These are phyloP conservation scores for Lipomyces yamanashiensis DNA, from an alignment of 805 yeast genomes.

Conservation along the genomic window DNA sequence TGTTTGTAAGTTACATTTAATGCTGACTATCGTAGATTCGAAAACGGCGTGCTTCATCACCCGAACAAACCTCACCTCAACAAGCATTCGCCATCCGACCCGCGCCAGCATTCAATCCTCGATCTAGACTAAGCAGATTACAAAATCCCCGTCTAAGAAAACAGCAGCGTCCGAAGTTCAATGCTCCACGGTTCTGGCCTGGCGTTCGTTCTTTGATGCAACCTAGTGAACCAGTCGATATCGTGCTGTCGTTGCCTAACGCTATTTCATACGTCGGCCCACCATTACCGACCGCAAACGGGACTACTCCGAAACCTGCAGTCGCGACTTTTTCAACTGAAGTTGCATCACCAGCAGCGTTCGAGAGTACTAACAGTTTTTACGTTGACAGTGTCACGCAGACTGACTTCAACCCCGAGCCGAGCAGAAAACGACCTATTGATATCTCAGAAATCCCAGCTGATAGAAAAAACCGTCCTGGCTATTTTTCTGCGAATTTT, in stretches of 20 bases:
- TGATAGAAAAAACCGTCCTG: slow-evolving; percentile 43
- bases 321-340: not conserved
- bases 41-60: slow-evolving; percentile 5
- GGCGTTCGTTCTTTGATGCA: slow-evolving; percentile 8
- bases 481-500: slow-evolving; percentile 45
- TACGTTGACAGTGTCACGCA: slow-evolving; percentile 32
- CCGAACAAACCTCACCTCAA: not conserved
- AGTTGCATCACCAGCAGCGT: not conserved
- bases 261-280: not conserved
- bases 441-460: slow-evolving; percentile 39
- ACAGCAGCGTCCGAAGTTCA: not conserved
- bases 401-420: slow-evolving; percentile 13
- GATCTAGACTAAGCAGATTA: slow-evolving; percentile 10
- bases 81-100: not conserved
- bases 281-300: not conserved
- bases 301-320: not conserved
- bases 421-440: slow-evolving; percentile 30
- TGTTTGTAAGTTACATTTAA: not conserved
- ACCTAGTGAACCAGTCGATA: not conserved
- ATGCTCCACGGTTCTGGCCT: slow-evolving; percentile 16
- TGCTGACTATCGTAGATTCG: not conserved
- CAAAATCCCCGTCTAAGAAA: not conserved
- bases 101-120: slow-evolving; percentile 8
- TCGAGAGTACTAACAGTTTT: not conserved
- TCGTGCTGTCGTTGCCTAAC: not conserved